Evolutionary conservation across 441 rosid species (phyloP).

Genomic region (Erysimum pusillum): DNA sequence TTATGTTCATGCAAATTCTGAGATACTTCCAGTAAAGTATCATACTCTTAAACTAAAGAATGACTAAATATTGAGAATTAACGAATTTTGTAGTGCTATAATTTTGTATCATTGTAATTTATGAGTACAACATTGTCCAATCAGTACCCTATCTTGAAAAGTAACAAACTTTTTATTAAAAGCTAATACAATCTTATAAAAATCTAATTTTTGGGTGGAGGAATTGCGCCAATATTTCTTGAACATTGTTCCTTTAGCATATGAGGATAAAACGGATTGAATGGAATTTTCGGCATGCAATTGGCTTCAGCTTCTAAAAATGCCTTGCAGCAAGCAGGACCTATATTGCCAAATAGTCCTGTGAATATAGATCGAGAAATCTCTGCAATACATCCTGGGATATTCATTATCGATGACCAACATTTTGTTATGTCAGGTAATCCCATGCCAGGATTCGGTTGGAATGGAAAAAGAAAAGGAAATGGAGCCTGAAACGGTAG

Average conservation of each 20-base stretch:
- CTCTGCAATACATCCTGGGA: neutral
- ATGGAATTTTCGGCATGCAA: neutral
- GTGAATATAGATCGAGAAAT: neutral
- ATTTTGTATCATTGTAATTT: neutral
- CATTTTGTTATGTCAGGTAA: neutral
- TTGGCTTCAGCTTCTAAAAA: neutral
- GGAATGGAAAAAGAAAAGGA: neutral
- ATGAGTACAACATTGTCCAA: neutral
- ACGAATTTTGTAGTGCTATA: neutral
- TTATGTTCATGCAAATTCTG: neutral
- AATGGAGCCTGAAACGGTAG: neutral
- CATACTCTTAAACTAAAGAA: neutral
- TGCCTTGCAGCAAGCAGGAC: slow-evolving; percentile 8
- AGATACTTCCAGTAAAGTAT: neutral
- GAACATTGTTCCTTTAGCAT: neutral
- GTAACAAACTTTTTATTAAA: neutral
- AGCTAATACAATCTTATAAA: neutral
- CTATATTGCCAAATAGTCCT: neutral
- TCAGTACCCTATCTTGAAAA: neutral
- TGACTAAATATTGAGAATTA: neutral
- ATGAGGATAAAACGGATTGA: neutral
- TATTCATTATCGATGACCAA: neutral
- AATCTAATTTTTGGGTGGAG: neutral
- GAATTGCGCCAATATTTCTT: neutral
- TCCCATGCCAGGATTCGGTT: neutral